These are phyloP conservation scores for Oryza punctata DNA, from an alignment of 176 grass and related monocot species.

Conservation along the genomic window DNA sequence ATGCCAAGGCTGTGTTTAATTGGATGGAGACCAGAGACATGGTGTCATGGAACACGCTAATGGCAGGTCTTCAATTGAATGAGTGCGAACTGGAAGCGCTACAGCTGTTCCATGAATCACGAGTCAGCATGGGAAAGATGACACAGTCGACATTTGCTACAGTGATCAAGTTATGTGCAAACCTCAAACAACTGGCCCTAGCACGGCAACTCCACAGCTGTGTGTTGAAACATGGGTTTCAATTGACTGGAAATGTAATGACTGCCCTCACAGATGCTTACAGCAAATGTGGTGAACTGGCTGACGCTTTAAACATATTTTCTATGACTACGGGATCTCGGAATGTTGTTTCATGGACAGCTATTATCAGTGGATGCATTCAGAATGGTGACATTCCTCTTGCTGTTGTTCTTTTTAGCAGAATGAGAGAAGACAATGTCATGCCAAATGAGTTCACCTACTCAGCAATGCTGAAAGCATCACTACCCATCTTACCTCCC, in stretches of 20 bases:
- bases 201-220: constrained; percentile 67
- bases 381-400: constrained; percentile 47
- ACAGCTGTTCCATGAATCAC: constrained; percentile 53
- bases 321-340: constrained; percentile 39
- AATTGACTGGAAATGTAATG: constrained; percentile 51
- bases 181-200: constrained; percentile 51
- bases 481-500: constrained; percentile 37
- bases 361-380: constrained; percentile 66
- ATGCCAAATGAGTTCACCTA: constrained; percentile 80
- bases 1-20: constrained; percentile 58
- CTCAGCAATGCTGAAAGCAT: constrained; percentile 60
- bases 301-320: constrained; percentile 55
- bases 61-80: constrained; percentile 61
- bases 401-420: constrained; percentile 54
- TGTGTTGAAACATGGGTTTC: constrained; percentile 54
- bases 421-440: constrained; percentile 64
- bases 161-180: constrained; percentile 70
- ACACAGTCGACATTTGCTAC: constrained; percentile 63
- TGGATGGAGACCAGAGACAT: constrained; percentile 50
- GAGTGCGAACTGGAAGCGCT: constrained; percentile 49
- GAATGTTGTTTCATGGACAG: constrained; percentile 76
- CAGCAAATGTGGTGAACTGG: constrained; percentile 56
- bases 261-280: constrained; percentile 63
- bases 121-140: constrained; percentile 29
- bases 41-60: constrained; percentile 69